These are phyloP conservation scores for Cucurbita argyrosperma DNA, from an alignment of 306 rosid species.

Conservation along the genomic window DNA sequence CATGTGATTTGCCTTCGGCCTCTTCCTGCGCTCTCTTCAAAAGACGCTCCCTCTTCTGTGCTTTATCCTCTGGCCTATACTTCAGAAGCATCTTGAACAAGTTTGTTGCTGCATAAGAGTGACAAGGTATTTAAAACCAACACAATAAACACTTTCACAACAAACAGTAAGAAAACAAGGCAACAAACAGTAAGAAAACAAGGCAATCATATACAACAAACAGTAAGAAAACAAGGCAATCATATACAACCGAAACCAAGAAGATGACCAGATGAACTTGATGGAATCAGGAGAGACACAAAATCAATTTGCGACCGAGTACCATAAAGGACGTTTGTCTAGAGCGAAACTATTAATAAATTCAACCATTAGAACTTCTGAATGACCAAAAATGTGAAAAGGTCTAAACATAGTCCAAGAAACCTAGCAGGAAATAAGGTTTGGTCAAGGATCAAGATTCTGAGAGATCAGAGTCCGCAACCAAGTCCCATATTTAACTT, in stretches of 20 bases:
- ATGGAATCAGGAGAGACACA: not conserved
- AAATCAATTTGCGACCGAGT: not conserved
- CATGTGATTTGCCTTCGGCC: slow-evolving; percentile 43
- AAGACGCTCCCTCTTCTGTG: slow-evolving; percentile 58
- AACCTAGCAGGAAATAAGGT: not conserved
- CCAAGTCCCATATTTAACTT: not conserved
- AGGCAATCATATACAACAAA: not conserved
- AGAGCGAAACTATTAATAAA: not conserved
- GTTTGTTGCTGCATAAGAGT: slow-evolving; percentile 35
- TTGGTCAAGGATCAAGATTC: not conserved
- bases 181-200: not conserved
- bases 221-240: not conserved
- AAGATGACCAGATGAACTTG: not conserved
- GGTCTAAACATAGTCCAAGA: not conserved
- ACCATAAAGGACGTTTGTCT: not conserved
- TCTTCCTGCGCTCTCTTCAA: slow-evolving; percentile 64
- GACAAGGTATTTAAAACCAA: not conserved
- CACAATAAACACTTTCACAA: not conserved
- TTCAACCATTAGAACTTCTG: not conserved
- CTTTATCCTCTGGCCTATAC: slow-evolving; percentile 68
- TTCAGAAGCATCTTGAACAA: slow-evolving; percentile 63
- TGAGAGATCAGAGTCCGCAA: not conserved
- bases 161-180: no score
- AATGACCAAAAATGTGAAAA: not conserved
- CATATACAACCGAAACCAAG: not conserved